phyloP scores from a whole-genome alignment of 225 moss, liverwort and hornwort species.

The Bryoerythrophyllum caledonicum region DNA sequence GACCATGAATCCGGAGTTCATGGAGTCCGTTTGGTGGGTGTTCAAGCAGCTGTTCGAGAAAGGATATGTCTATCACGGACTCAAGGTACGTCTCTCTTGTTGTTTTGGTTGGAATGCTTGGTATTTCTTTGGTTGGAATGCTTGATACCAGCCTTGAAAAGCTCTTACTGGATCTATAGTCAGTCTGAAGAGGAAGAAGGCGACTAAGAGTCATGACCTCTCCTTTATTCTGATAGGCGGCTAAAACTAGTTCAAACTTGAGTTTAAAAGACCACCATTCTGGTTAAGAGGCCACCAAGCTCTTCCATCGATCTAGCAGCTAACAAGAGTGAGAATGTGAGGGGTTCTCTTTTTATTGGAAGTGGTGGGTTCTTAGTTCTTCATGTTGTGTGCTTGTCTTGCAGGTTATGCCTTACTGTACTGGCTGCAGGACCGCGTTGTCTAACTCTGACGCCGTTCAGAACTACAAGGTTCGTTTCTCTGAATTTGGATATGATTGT shows the following conservation, averaged over 20 bases:
- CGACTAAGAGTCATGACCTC: too few relatives aligned
- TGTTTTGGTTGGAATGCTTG: too few relatives aligned
- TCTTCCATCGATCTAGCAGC: too few relatives aligned
- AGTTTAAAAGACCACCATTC: too few relatives aligned
- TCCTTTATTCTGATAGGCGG: too few relatives aligned
- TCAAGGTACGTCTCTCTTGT: slow-evolving; percentile 41
- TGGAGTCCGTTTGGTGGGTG: slow-evolving; percentile 99
- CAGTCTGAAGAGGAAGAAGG: too few relatives aligned
- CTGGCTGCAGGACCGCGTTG: slow-evolving; percentile 81
- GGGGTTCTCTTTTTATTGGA: background rate
- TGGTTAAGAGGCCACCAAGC: too few relatives aligned
- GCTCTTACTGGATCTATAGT: too few relatives aligned
- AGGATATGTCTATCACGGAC: slow-evolving; percentile 76
- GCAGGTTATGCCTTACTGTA: slow-evolving; percentile 99
- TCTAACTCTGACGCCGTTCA: slow-evolving; percentile 95
- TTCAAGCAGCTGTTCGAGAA: slow-evolving; percentile 83
- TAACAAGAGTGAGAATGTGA: too few relatives aligned
- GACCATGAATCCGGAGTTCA: slow-evolving; percentile 75
- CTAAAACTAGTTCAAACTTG: too few relatives aligned
- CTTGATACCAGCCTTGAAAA: too few relatives aligned
- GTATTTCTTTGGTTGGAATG: too few relatives aligned
- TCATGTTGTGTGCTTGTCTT: slow-evolving; percentile 20
- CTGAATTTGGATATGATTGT: background rate
- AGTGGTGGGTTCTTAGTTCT: background rate
- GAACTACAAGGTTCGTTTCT: slow-evolving; percentile 77